phyloP scores from a whole-genome alignment of 768 basidiomycete species.

The Trametes villosa region DNA sequence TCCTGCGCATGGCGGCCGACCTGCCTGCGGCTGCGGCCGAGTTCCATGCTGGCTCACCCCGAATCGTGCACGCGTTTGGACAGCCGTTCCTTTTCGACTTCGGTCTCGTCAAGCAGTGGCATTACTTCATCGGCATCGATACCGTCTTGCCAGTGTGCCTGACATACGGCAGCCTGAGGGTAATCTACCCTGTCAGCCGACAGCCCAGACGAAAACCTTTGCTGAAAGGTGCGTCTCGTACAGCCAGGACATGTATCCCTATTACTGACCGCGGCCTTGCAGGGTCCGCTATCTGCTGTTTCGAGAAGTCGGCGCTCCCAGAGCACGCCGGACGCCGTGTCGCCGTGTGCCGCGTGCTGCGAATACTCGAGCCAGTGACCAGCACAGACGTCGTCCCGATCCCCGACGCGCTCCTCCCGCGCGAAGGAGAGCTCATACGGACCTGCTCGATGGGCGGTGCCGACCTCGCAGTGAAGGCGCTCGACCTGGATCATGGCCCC shows the following conservation, averaged over 20 bases:
- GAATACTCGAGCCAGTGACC: not conserved
- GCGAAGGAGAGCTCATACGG: not conserved
- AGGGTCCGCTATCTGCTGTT: not conserved
- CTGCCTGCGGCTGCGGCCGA: too few relatives aligned
- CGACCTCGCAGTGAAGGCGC: not conserved
- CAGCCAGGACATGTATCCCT: not conserved
- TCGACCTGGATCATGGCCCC: not conserved
- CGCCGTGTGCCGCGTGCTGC: not conserved
- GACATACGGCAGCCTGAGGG: too few relatives aligned
- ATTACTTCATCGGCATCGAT: not conserved
- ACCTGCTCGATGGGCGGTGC: not conserved
- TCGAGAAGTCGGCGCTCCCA: not conserved
- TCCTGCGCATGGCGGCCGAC: not conserved
- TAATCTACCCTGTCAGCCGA: not conserved
- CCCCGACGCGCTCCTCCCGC: too few relatives aligned
- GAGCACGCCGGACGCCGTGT: not conserved
- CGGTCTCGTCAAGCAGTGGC: not conserved
- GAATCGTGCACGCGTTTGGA: not conserved
- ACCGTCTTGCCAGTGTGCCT: not conserved
- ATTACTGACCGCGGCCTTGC: not conserved
- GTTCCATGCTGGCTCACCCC: not conserved
- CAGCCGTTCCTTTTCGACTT: not conserved
- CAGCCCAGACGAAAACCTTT: not conserved
- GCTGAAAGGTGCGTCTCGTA: not conserved
- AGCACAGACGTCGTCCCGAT: not conserved